Evolutionary conservation across 2,329 filamentous ascomycete species (phyloP), one percentile per base, ranked within the genome.

Genomic region (Monilinia fructicola): DNA sequence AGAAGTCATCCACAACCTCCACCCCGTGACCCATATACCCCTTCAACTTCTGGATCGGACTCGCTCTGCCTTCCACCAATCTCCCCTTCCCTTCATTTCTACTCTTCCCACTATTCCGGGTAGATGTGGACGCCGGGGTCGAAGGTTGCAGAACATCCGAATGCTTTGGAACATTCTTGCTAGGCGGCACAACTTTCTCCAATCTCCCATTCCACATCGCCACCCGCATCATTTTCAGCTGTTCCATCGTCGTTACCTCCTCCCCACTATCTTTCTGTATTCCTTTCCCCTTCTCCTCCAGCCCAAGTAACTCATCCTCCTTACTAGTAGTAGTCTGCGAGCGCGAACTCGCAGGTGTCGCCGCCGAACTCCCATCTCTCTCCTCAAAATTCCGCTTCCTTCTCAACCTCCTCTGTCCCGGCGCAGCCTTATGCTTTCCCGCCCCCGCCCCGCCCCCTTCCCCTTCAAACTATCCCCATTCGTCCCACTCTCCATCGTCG

Each of bases 181-280:
- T 52, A 1, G 64, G 64, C 21, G 55, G 54, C 2, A 66, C 46
- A 3, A 66, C 64, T 28, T n/a, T 40, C 26, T 66, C 64, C 23
- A 66, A 35, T 23, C 54, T 61, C 3, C 64, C 64, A 1, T 61
- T 35, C 54, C 42, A 42, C 18, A 66, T 66, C 4, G 54, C 64
- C 7, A 5, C 21, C 16, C 64, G 23, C 46, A 66, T 44, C 16
- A 40, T 31, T 35, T 61, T 26, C 28, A 60, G 10, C 9, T 66
- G 40, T 21, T 26, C 40, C 2, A 64, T 56, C 3, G 26, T 64
- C 14, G 52, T 42, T 7, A 21, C 18, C 11, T 63, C 60, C 2
- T 50, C 58, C 11, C 1, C 10, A 6, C 28, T 38, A 7, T 50
- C 58, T 21, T 9, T n/a, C 12, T 48, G 58, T 10, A 26, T 7